Evolutionary conservation across 192 early-diverging fungal species (phyloP), one percentile per base, ranked within the genome.

Genomic region (Lobosporangium transversale): DNA sequence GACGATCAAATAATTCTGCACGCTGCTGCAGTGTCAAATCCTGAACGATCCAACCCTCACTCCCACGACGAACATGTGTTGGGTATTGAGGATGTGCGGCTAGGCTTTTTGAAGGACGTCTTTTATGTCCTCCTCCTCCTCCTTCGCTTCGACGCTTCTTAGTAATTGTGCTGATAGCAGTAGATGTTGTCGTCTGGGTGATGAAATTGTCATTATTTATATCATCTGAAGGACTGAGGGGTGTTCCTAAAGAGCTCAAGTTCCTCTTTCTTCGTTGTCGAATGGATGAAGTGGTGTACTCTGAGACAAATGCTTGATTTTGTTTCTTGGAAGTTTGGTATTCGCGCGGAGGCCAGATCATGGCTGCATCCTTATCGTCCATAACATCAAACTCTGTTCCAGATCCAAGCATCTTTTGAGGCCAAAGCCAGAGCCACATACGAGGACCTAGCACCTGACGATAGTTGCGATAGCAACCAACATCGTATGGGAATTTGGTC

Each of bases 401-500:
- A 21, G 88, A 84, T 33, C 92, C 90, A 18, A 52, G 7, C 53
- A 84, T 79, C 1, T 44, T 53, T 62, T 85, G 79, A 18, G 95
- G 94, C 73, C 91, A 73, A 70, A 89, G 87, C 97, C 95, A 98
- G 4, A 94, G 71, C 65, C 88, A 65, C 17, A 84, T 68, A 52
- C 75, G 83, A 2, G 73, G 61, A n/a, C 93, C 97, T 52, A 98
- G 86, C 15, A 97, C 86, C 14, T 83, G 61, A 53, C 86, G 80
- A 30, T 96, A 79, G 67, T 98, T 98, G 42, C 75, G 78, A 62
- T 89, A 60, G 8, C 83, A 56, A 9, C 95, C 94, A 31, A 97
- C 64, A 79, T 95, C 89, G 76, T 94, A 98, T 3, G 97, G 95
- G 69, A 90, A 95, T 31, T 74, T 58, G 5, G 79, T 54, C 83